Conservation (phyloP, 2,329 filamentous ascomycete species). For the Leptographium galeiforme region DNA sequence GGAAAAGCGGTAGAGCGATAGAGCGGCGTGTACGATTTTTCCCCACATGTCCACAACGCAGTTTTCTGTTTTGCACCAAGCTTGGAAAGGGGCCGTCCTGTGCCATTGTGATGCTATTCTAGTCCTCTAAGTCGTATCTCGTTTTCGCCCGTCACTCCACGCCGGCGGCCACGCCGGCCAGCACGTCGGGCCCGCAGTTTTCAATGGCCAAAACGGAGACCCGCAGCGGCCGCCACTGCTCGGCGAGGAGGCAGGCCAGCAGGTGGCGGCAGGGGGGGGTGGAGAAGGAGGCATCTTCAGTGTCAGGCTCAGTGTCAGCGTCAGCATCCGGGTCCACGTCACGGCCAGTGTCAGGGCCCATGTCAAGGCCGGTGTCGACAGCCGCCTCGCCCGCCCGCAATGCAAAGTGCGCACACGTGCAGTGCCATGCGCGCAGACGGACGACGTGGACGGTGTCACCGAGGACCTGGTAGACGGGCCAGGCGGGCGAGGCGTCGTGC, state of each 20-base stretch:
- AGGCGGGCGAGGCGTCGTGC: not conserved
- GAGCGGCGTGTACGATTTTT: slow-evolving; percentile 33
- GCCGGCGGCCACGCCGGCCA: slow-evolving; percentile 54
- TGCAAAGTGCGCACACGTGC: slow-evolving; percentile 74
- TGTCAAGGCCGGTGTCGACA: not conserved
- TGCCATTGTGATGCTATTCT: not conserved
- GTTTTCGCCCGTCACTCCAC: slow-evolving; percentile 8
- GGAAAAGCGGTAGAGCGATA: slow-evolving; percentile 35
- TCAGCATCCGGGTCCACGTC: no score
- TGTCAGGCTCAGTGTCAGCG: no score
- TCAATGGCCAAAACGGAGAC: slow-evolving; percentile 31
- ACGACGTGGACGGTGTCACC: slow-evolving; percentile 48
- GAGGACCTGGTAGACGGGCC: slow-evolving; percentile 13
- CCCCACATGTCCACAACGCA: not conserved
- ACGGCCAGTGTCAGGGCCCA: no score
- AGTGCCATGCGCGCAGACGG: slow-evolving; percentile 67
- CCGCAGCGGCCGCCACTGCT: slow-evolving; percentile 47
- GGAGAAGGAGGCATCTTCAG: slow-evolving; percentile 17
- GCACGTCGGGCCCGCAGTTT: slow-evolving; percentile 35
- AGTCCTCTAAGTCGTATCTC: no score
- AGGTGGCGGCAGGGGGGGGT: slow-evolving; percentile 67
- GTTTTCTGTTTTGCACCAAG: no score
- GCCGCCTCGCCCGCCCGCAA: slow-evolving; percentile 30
- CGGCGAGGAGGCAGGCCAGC: slow-evolving; percentile 65
- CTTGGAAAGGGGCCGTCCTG: no score